A percentile compares a stretch with the other conserved stretches of the same genome.
These are phyloP conservation scores for Desmodesmus armatus DNA, from an alignment of 139 green algal genomes.

Conservation along the genomic window DNA sequence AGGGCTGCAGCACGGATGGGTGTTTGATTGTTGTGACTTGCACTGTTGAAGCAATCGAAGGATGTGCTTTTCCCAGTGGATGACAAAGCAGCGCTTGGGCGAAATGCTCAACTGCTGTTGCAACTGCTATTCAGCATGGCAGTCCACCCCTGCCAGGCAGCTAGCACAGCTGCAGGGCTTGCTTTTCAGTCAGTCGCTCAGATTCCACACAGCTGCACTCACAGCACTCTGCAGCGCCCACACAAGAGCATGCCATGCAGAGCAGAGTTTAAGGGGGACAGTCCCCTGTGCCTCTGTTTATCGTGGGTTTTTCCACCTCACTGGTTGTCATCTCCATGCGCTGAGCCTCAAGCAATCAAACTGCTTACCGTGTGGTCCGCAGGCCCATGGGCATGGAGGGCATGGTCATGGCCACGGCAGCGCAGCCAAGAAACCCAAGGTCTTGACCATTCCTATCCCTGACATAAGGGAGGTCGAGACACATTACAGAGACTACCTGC, in stretches of 20 bases:
- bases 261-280: too few relatives aligned
- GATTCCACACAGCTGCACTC: too few relatives aligned
- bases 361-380: too few relatives aligned
- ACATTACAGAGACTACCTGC: slow-evolving; percentile 86
- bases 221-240: too few relatives aligned
- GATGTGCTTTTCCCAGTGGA: background rate
- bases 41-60: background rate
- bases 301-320: too few relatives aligned
- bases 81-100: too few relatives aligned
- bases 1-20: background rate
- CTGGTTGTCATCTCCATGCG: too few relatives aligned
- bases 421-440: slow-evolving; percentile 60
- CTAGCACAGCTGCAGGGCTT: background rate
- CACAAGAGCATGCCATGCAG: too few relatives aligned
- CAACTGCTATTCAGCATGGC: background rate
- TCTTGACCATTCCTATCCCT: slow-evolving; percentile 86
- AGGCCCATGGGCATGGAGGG: background rate
- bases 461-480: slow-evolving; percentile 68
- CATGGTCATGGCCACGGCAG: background rate
- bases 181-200: too few relatives aligned
- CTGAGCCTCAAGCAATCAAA: too few relatives aligned
- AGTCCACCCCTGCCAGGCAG: background rate
- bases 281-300: too few relatives aligned
- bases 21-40: background rate
- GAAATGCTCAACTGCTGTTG: background rate